A percentile compares a stretch with the other conserved stretches of the same genome.
These are phyloP conservation scores for Fusarium palustre DNA, from an alignment of 2,329 filamentous ascomycete species.

Conservation along the genomic window DNA sequence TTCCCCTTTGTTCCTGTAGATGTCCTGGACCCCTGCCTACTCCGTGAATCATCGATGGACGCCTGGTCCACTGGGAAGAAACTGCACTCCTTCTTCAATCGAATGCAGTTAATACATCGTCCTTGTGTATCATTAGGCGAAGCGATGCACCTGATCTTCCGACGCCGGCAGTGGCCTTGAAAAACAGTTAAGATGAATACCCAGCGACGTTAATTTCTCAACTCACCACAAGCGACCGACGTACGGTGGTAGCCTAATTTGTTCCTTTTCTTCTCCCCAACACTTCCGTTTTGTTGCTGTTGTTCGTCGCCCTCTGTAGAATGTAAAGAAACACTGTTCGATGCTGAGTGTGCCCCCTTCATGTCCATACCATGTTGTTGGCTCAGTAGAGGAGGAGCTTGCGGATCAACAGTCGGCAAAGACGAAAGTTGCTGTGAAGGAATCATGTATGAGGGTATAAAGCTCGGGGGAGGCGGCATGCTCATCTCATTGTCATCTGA, in stretches of 20 bases:
- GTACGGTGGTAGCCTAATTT: slow-evolving; percentile 96
- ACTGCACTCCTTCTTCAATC: slow-evolving; percentile 92
- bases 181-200: slow-evolving; percentile 6
- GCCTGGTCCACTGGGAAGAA: slow-evolving; percentile 90
- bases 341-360: slow-evolving; percentile 64
- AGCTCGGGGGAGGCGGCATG: slow-evolving; percentile 55
- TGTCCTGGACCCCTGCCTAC: slow-evolving; percentile 56
- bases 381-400: slow-evolving; percentile 51
- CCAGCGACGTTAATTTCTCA: not conserved
- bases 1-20: slow-evolving; percentile 55
- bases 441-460: slow-evolving; percentile 48
- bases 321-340: slow-evolving; percentile 59
- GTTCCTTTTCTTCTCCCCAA: slow-evolving; percentile 75
- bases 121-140: slow-evolving; percentile 77
- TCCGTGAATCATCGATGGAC: slow-evolving; percentile 61
- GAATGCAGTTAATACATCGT: slow-evolving; percentile 91
- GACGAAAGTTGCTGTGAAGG: slow-evolving; percentile 49
- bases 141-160: slow-evolving; percentile 92
- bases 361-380: slow-evolving; percentile 54
- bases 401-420: slow-evolving; percentile 50
- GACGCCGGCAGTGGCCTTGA: slow-evolving; percentile 86
- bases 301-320: slow-evolving; percentile 51
- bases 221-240: slow-evolving; percentile 94
- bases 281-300: slow-evolving; percentile 48
- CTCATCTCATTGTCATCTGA: slow-evolving; percentile 57